Evolutionary conservation across 1,284 basidiomycete species (phyloP).

Genomic region (Stereum hirsutum): DNA sequence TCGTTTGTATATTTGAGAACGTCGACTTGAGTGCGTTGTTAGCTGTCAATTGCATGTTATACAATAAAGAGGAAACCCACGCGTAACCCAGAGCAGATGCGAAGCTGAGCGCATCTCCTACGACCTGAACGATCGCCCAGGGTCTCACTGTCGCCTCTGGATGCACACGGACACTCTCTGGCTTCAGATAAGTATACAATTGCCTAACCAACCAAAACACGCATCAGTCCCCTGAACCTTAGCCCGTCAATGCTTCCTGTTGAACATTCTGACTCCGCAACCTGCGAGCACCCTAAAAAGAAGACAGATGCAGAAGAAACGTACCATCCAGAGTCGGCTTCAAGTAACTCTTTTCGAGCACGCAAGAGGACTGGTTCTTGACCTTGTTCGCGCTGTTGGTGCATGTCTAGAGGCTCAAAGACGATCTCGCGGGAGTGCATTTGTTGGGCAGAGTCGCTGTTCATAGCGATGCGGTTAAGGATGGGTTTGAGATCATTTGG

Average conservation of each 20-base stretch:
- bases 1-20: slow-evolving; percentile 70
- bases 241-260: too few relatives aligned
- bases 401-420: slow-evolving; percentile 65
- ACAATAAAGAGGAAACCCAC: slow-evolving; percentile 28
- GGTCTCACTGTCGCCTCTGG: slow-evolving; percentile 77
- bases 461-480: slow-evolving; percentile 66
- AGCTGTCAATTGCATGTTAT: neutral
- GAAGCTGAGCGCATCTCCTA: slow-evolving; percentile 69
- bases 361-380: slow-evolving; percentile 60
- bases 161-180: slow-evolving; percentile 67
- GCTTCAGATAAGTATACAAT: slow-evolving; percentile 68
- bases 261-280: too few relatives aligned
- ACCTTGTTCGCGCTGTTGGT: slow-evolving; percentile 44
- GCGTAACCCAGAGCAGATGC: slow-evolving; percentile 67
- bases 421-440: slow-evolving; percentile 67
- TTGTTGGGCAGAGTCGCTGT: slow-evolving; percentile 60
- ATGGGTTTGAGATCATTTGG: slow-evolving; percentile 43
- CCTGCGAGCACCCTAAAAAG: too few relatives aligned
- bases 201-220: too few relatives aligned
- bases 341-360: slow-evolving; percentile 63
- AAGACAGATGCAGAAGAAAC: too few relatives aligned
- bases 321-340: slow-evolving; percentile 52
- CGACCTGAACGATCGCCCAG: slow-evolving; percentile 68
- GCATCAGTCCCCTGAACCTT: too few relatives aligned
- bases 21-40: slow-evolving; percentile 30